Evolutionary conservation across 441 rosid genomes (phyloP), one percentile per base, ranked within the genome.

Genomic region (Gossypium gossypioides): DNA sequence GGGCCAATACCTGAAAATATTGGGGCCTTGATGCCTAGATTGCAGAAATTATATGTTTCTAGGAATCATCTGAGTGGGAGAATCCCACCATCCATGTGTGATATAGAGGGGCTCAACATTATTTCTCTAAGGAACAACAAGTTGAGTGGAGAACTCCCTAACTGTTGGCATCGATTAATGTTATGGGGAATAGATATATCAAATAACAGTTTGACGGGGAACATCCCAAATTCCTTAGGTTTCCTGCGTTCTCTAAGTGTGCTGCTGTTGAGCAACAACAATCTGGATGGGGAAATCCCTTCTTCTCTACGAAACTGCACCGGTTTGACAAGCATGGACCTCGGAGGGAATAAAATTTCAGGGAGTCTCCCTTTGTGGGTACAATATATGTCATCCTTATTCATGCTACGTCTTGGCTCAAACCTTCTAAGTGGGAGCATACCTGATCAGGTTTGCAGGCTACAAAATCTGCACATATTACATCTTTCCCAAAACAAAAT

Each of bases 251-350:
- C 89, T 42, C 87, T 87, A 6, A 83, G 83, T 3, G 83, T 82
- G 56, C 64, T 87, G 75, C 59, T 85, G 73, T 71, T 89, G 67
- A 81, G 87, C 70, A 76, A 81, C 74, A 87, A 87, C 63, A 68
- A 81, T 37, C 75, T 88, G 58, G 69, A 68, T 61, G 87, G 91
- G 66, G 83, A 78, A 65, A 79, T 89, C 75, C 86, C 89, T 25
- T 77, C 82, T 48, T 81, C 79, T n/a, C 81, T 86, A 74, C 83
- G 79, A 75, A 89, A 89, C 4, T 85, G 92, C 79, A 65, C 83
- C 0, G 87, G 85, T 37, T 72, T 85, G 72, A 85, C 86, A 3
- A 86, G 76, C 79, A 66, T 86, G 10, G 56, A 58, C 27, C 71
- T 71, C 57, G 72, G 57, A 60, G 66, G 29, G 29, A 71, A 62